Evolutionary conservation across 176 grass and related monocot genomes (phyloP).

Genomic region (Aegilops tauschii): DNA sequence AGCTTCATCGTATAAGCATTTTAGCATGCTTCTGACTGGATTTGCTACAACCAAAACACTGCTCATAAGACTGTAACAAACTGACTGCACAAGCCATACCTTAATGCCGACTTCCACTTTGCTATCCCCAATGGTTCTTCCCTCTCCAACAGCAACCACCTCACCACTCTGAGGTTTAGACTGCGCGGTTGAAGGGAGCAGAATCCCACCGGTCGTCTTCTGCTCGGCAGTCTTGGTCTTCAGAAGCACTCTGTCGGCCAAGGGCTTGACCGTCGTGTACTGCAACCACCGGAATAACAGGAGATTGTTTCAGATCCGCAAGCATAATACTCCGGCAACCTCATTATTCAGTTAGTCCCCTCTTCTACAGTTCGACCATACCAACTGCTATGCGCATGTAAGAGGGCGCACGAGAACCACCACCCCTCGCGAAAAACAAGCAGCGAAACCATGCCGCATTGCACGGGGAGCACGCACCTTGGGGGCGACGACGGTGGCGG

Average conservation of each 20-base stretch:
- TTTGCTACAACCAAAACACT: background rate
- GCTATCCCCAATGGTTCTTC: slow-evolving; percentile 51
- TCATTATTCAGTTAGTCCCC: background rate
- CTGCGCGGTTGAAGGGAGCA: slow-evolving; percentile 61
- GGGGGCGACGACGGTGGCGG: slow-evolving; percentile 58
- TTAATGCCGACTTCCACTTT: slow-evolving; percentile 60
- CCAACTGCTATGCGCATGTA: background rate
- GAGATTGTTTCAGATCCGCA: background rate
- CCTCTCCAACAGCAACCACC: slow-evolving; percentile 74
- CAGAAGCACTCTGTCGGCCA: slow-evolving; percentile 74
- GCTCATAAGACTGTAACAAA: background rate
- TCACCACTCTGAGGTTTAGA: slow-evolving; percentile 74
- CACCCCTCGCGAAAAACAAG: background rate
- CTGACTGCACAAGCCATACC: slow-evolving; percentile 31
- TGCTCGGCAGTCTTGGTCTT: slow-evolving; percentile 79
- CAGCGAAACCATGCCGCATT: background rate
- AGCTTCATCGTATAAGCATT: background rate
- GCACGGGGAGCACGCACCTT: slow-evolving; percentile 45
- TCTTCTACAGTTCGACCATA: background rate
- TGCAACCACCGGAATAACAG: slow-evolving; percentile 16
- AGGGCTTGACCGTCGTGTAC: slow-evolving; percentile 80
- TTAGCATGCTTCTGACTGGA: background rate
- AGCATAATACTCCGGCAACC: background rate
- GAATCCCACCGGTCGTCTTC: slow-evolving; percentile 72
- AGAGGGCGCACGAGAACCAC: background rate